A percentile compares a stretch with the other conserved stretches of the same genome.
Conservation (phyloP, 176 grass and related monocot species). For the Aegilops sharonensis region DNA sequence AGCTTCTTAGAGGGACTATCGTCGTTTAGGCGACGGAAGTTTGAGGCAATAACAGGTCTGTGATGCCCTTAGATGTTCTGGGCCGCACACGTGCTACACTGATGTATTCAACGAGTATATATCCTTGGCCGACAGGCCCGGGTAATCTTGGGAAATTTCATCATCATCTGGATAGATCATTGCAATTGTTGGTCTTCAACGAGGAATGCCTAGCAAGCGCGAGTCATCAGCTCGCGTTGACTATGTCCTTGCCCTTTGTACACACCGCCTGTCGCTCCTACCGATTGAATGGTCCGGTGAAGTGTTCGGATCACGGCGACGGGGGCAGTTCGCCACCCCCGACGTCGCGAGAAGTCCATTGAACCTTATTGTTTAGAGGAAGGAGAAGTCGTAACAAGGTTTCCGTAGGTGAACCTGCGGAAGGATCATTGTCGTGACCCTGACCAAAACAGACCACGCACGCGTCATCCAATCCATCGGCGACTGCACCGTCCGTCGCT, state of each 20-base stretch:
- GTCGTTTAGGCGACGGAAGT: constrained; percentile 61
- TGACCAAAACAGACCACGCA: too few relatives aligned
- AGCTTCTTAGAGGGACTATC: constrained; percentile 89
- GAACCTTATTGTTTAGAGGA: constrained; percentile 31
- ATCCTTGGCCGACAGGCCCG: constrained; percentile 63
- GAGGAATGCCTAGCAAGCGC: constrained; percentile 27
- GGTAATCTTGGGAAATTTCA: constrained; percentile 86
- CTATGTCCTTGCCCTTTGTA: too few relatives aligned
- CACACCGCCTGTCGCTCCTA: too few relatives aligned
- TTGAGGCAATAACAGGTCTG: constrained; percentile 75
- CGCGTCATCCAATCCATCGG: too few relatives aligned
- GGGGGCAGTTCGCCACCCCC: too few relatives aligned
- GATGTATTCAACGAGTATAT: constrained; percentile 83
- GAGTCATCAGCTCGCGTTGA: too few relatives aligned
- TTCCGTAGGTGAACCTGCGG: constrained; percentile 41
- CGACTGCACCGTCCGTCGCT: too few relatives aligned
- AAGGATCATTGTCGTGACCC: constrained; percentile 37
- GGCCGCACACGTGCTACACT: constrained; percentile 75
- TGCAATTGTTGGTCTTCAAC: constrained; percentile 77
- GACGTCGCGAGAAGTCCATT: too few relatives aligned
- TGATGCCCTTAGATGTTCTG: constrained; percentile 87
- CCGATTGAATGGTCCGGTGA: too few relatives aligned
- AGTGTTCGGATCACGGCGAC: too few relatives aligned
- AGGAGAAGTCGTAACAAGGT: constrained; percentile 65
- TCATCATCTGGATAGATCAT: constrained; percentile 78